Base-by-base conservation (phyloP, 2,329 filamentous ascomycete species). In the Tetracladium maxilliforme region DNA sequence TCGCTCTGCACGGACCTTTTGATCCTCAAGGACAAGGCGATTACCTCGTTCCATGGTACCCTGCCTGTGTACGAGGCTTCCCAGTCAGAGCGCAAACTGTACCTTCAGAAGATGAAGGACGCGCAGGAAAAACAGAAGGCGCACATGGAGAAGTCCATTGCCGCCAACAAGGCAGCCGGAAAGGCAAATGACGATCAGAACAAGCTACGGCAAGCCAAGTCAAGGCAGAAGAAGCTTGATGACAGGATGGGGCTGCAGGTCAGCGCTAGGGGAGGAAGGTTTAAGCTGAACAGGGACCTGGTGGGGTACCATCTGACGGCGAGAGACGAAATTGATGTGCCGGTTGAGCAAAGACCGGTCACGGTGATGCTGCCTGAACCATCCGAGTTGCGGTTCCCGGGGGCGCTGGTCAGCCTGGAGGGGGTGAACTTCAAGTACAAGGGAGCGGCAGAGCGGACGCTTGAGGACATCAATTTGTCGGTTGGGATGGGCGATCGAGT, bases 181-280 rank as follows among this genome's bases (percentile, higher is more conserved):
- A 79, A 75, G 44, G 71, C 72, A 23, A 76, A 74, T 14, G 79
- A 82, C 16, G 82, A 92, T 40, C 76, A 84, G 37, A 87, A 87
- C 43, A 86, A 84, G 44, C 59, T 92, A 4, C 71, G 79, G n/a
- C 79, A 86, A 54, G 82, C 81, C 4, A 86, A 84, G 33, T 81
- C 75, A 5, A 63, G 81, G 1, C 79, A 86, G 51, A 87, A 84
- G 56, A 86, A 83, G 44, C 61, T 92, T 2, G 81, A 92, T 29
- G 75, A 90, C 28, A 61, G 81, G 6, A 79, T 73, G 70, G 83
- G 82, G 0, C 48, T 92, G 38, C 64, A 86, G 40, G 74, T 82
- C 20, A 77, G 57, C 33, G 67, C 70, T 6, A 74, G 64, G 25
- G 83, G 83, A 2, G 68, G 68, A 5, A 58, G 78, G 3, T 92